Evolutionary conservation across 441 rosid species (phyloP).

Genomic region (Populus hybrid): DNA sequence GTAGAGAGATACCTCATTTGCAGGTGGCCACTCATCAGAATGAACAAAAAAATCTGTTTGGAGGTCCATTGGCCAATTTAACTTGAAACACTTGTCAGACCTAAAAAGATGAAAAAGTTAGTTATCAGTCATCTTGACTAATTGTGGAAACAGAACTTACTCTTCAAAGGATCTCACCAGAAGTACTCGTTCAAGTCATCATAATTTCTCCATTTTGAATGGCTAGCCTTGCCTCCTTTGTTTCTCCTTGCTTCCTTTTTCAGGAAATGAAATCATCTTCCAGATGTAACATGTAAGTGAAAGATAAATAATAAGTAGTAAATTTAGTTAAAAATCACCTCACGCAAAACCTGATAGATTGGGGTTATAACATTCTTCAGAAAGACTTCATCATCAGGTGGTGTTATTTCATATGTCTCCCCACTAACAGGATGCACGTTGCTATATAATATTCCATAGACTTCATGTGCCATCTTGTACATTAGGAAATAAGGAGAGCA

Average conservation of each 20-base stretch:
- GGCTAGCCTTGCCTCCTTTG: slow-evolving; percentile 83
- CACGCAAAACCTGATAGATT: slow-evolving; percentile 64
- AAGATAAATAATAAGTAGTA: slow-evolving; percentile 3
- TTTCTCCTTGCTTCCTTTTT: slow-evolving; percentile 84
- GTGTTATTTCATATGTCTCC: slow-evolving; percentile 45
- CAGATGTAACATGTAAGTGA: slow-evolving; percentile 9
- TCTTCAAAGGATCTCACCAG: slow-evolving; percentile 52
- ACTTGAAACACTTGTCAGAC: slow-evolving; percentile 71
- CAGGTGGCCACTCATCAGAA: slow-evolving; percentile 36
- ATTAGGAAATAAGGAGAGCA: slow-evolving; percentile 22
- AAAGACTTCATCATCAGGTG: slow-evolving; percentile 77
- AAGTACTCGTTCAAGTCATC: slow-evolving; percentile 98
- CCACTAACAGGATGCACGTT: slow-evolving; percentile 65
- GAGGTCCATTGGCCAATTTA: slow-evolving; percentile 72
- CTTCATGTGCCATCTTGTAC: slow-evolving; percentile 76
- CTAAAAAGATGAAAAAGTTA: slow-evolving; percentile 34
- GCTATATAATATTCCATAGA: slow-evolving; percentile 56
- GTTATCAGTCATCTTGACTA: slow-evolving; percentile 8
- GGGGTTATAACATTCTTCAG: slow-evolving; percentile 79
- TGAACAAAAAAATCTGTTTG: slow-evolving; percentile 74
- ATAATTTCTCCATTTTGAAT: slow-evolving; percentile 98
- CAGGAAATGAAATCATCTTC: slow-evolving; percentile 26
- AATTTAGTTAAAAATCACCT: slow-evolving; percentile 47
- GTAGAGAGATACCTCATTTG: slow-evolving; percentile 38
- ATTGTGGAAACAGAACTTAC: slow-evolving; percentile 8